phyloP scores from a whole-genome alignment of 169 alveolate genomes.

The Toxoplasma gondii region DNA sequence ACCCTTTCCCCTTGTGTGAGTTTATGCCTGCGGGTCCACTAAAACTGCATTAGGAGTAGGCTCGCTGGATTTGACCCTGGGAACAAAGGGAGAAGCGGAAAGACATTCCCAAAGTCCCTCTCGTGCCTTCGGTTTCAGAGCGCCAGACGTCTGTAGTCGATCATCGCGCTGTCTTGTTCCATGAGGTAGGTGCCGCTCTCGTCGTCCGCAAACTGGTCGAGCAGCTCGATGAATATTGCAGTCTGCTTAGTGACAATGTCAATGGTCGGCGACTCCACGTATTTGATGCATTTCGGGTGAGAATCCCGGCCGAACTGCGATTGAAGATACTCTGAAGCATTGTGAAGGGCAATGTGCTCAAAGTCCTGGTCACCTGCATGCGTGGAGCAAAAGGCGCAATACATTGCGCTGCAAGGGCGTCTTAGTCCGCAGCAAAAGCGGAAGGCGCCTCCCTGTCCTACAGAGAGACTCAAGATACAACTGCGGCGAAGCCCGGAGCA shows the following conservation, averaged over 20 bases:
- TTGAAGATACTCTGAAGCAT: conserved; percentile 61
- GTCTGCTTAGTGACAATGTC: conserved; percentile 62
- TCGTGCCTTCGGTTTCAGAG: too few relatives aligned
- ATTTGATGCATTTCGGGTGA: conserved; percentile 66
- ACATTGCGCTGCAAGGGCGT: background rate
- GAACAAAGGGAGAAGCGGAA: too few relatives aligned
- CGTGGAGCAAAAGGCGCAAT: background rate
- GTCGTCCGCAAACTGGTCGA: conserved; percentile 60
- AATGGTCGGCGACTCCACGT: conserved; percentile 56
- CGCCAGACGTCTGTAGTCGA: too few relatives aligned
- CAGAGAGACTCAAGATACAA: background rate
- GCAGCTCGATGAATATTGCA: conserved; percentile 42
- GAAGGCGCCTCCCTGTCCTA: background rate
- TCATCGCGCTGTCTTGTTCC: conserved; percentile 39
- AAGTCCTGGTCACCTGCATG: conserved; percentile 64
- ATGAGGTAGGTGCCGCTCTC: conserved; percentile 62
- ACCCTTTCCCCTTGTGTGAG: too few relatives aligned
- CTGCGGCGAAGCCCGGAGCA: background rate
- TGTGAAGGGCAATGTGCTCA: conserved; percentile 65
- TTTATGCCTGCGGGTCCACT: too few relatives aligned
- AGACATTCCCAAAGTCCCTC: too few relatives aligned
- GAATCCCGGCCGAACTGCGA: conserved; percentile 55
- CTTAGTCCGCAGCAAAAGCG: background rate
- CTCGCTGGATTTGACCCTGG: too few relatives aligned
- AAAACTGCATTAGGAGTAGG: too few relatives aligned